A percentile compares a stretch with the other conserved stretches of the same genome.
These are phyloP conservation scores for Monosporascus sp. DNA, from an alignment of 2,329 filamentous ascomycete genomes.

Conservation along the genomic window DNA sequence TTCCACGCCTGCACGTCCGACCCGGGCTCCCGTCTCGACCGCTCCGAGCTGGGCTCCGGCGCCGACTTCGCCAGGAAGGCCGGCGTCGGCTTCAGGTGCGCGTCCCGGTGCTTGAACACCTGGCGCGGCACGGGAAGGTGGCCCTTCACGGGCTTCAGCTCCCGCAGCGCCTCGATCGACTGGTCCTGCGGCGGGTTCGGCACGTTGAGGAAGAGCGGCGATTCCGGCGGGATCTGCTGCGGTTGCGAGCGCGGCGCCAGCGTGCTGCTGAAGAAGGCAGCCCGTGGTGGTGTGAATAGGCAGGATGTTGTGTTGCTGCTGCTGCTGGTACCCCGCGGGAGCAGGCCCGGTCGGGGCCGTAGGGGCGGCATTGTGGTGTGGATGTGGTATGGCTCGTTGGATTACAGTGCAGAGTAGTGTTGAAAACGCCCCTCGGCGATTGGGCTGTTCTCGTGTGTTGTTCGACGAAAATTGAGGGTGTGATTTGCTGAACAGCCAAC, in stretches of 20 bases:
- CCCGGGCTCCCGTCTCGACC: slow-evolving; percentile 28
- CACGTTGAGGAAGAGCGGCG: slow-evolving; percentile 80
- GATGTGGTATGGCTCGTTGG: background rate
- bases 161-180: slow-evolving; percentile 26
- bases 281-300: slow-evolving; percentile 15
- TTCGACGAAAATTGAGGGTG: no score
- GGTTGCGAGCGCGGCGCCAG: slow-evolving; percentile 38
- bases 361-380: slow-evolving; percentile 12
- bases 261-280: slow-evolving; percentile 41
- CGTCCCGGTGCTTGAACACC: slow-evolving; percentile 61
- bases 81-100: slow-evolving; percentile 54
- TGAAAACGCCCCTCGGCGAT: no score
- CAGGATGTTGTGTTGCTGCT: background rate
- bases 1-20: slow-evolving; percentile 56
- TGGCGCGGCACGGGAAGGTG: slow-evolving; percentile 78
- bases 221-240: slow-evolving; percentile 68
- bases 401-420: background rate
- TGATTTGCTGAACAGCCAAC: no score
- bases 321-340: slow-evolving; percentile 3
- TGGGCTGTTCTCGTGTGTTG: no score
- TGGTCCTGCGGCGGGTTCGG: slow-evolving; percentile 71
- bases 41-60: slow-evolving; percentile 44
- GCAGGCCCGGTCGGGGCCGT: slow-evolving; percentile 9
- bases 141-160: slow-evolving; percentile 60
- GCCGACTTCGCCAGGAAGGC: slow-evolving; percentile 59